Percentiles rank a stretch among this genome's conserved stretches.
Evolutionary conservation across 805 yeast genomes (phyloP).

Genomic region (Candida khao-thaluensis): DNA sequence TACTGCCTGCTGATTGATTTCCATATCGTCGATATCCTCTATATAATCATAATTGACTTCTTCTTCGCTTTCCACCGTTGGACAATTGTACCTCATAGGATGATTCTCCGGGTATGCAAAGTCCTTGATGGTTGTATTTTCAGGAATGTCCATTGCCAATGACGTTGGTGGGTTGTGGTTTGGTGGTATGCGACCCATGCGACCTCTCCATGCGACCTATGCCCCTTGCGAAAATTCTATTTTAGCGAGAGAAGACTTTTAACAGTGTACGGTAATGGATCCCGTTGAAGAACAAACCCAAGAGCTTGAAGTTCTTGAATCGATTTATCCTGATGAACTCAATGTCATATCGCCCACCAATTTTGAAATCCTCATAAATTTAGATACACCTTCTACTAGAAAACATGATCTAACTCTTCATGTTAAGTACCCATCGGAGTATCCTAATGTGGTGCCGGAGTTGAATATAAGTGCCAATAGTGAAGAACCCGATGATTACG

Average conservation of each 20-base stretch:
- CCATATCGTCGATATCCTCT: constrained; percentile 18
- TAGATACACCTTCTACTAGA: constrained; percentile 68
- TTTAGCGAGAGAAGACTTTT: no score
- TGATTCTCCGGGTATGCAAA: constrained; percentile 73
- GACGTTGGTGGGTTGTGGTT: not conserved
- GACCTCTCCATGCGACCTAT: no score
- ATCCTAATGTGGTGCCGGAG: constrained; percentile 79
- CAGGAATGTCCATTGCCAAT: constrained; percentile 13
- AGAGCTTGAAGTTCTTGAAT: constrained; percentile 84
- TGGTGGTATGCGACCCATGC: not conserved
- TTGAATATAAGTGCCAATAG: constrained; percentile 42
- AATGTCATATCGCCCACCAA: constrained; percentile 27
- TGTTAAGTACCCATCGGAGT: constrained; percentile 72
- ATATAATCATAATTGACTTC: constrained; percentile 10
- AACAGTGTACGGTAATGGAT: no score
- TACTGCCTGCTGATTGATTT: constrained; percentile 59
- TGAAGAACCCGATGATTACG: constrained; percentile 28
- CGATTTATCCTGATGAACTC: constrained; percentile 92
- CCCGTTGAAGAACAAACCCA: constrained; percentile 80
- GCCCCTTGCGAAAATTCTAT: not conserved
- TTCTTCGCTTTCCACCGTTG: constrained; percentile 13
- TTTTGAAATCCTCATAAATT: constrained; percentile 55
- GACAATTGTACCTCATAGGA: constrained; percentile 67
- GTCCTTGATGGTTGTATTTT: constrained; percentile 59
- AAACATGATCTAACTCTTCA: constrained; percentile 54